Base-by-base conservation (phyloP, 148 eudicot genomes). In the Tetragonia tetragonoides region DNA sequence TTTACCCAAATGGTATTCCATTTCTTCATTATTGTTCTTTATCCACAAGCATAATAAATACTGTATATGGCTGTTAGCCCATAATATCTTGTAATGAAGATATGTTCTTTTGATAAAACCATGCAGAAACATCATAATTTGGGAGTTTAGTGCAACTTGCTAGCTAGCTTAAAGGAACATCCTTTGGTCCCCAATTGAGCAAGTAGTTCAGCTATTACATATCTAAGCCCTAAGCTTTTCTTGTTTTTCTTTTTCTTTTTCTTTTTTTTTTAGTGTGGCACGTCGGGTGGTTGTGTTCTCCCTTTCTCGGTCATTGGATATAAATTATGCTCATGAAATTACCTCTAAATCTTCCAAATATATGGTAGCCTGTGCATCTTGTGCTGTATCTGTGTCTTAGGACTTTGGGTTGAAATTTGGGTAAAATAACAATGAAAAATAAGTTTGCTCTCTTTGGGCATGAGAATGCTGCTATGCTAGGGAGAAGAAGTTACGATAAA, bases 381-480 rank as follows among this genome's bases (percentile, higher is more conserved):
- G 53, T 8, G 1, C 11, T 49, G 53, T 49, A 44, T 44, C 47
- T 49, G 34, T 7, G 16, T 53, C 16, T 20, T 7, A 54, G 21
- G 34, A 66, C 34, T 5, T 76, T 53, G 39, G 47, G 42, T 10
- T 24, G 9, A 28, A 63, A 49, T 7, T 38, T 62, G 18, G 42
- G n/a, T 15, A 3, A 23, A 44, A 60, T 20, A 47, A 47, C n/a
- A 78, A 83, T 77, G 82, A 49, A 70, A 64, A 81, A 39, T 20
- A 78, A 78, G 47, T 63, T 47, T 53, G 53, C 62, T 15, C 42
- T 11, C 15, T 64, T 77, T 14, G 74, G 67, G 42, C 70, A 81
- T 76, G 77, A 81, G 78, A 81, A 70, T 65, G 78, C 72, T 72
- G 11, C 24, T 4, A 68, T 57, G 72, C 3, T 0, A 23, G 83